Base-by-base conservation (phyloP, 2,329 filamentous ascomycete species). In the Alternaria brassicicola region DNA sequence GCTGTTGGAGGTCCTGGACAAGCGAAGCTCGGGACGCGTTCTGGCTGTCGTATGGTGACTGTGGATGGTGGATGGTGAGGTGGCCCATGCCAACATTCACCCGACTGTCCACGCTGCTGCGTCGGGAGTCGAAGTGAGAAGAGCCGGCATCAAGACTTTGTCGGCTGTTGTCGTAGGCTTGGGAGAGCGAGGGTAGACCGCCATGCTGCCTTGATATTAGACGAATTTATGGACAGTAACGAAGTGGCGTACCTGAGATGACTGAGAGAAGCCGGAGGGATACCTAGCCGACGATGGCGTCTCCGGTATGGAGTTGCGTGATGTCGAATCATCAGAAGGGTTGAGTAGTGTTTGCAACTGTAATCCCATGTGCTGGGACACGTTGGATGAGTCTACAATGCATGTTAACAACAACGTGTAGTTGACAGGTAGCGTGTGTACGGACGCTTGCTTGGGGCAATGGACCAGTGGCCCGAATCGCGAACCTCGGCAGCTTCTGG, bases 21-120 rank as follows among this genome's bases (percentile, higher is more conserved):
- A 93, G 86, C 2, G 90, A 93, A 2, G 87, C 87, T 3, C 89
- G 89, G 2, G 90, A 93, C 54, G 89, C 87, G 75, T 93, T 93
- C 67, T 90, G 87, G 73, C 87, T 92, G 23, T 89, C 85, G 69
- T 93, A 93, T 1, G 90, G 90, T 6, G 89, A 90, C 2, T 83
- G 83, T 43, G 84, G 84, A 50, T 87, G 86, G 47, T 87, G 86
- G 47, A 93, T 82, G 65, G 87, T 84, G 77, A 93, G 84, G 43
- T 91, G 88, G 55, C 83, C 85, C 75, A 93, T 88, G 42, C 85
- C 85, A 64, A 88, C 86, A 69, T 91, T 91, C 74, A 93, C 88
- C 62, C 90, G 85, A 76, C 90, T 92, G 76, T 93, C 90, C 4
- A 93, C 89, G 68, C 90, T 93, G 78, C 92, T 91, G 51, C 91